A percentile compares a stretch with the other conserved stretches of the same genome.
These are phyloP conservation scores for Beauveria sp. DNA, from an alignment of 2,329 filamentous ascomycete genomes.

Conservation along the genomic window DNA sequence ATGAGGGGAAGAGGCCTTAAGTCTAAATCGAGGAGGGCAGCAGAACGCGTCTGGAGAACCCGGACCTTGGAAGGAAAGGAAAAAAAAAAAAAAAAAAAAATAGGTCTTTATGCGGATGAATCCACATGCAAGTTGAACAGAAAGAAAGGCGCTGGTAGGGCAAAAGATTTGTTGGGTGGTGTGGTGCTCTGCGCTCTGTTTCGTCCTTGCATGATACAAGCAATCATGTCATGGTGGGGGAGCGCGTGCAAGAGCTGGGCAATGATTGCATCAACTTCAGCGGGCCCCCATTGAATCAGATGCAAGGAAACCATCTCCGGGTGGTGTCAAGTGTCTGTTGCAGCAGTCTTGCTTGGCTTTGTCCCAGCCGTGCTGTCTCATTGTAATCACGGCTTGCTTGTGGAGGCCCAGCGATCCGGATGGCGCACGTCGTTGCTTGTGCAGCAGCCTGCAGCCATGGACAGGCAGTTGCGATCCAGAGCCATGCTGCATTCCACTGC, in stretches of 20 bases:
- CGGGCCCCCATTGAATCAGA: neutral
- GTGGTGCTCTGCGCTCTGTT: neutral
- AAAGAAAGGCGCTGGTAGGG: neutral
- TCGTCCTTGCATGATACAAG: slow-evolving; percentile 1
- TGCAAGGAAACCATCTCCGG: neutral
- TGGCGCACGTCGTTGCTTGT: neutral
- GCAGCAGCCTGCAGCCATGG: too few relatives aligned
- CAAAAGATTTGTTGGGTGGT: neutral
- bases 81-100: neutral
- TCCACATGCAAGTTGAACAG: neutral
- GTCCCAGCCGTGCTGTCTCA: neutral
- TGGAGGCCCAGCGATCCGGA: neutral
- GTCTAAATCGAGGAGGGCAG: slow-evolving; percentile 1
- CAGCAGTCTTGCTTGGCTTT: neutral
- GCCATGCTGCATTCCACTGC: slow-evolving; percentile 2
- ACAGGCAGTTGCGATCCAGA: neutral
- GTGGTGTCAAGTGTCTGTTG: neutral
- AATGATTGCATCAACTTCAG: too few relatives aligned
- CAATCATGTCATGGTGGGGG: neutral
- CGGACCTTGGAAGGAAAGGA: neutral
- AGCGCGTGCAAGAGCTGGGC: neutral
- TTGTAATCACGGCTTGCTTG: neutral
- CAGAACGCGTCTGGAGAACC: neutral
- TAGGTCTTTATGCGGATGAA: too few relatives aligned
- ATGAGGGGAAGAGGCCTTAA: slow-evolving; percentile 4